Evolutionary conservation across 306 rosid species (phyloP).

Genomic region (Benincasa hispida): DNA sequence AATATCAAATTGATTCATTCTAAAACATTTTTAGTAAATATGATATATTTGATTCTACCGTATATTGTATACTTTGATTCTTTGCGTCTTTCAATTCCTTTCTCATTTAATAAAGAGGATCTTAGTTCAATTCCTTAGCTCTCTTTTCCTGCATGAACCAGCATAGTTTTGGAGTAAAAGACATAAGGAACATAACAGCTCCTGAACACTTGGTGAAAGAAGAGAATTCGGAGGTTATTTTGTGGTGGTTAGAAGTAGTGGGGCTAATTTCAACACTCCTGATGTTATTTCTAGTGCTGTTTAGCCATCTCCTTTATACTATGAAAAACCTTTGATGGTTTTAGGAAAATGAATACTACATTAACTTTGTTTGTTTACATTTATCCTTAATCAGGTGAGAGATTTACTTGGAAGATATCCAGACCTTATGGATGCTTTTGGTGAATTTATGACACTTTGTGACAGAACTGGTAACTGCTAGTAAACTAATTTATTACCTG

Average conservation of each 20-base stretch:
- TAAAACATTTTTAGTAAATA: neutral
- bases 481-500: neutral
- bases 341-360: neutral
- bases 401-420: conserved; percentile 84
- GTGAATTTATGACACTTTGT: conserved; percentile 79
- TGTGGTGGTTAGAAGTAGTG: neutral
- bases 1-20: neutral
- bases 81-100: neutral
- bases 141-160: neutral
- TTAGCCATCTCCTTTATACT: neutral
- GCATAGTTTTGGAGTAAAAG: neutral
- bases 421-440: conserved; percentile 85
- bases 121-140: neutral
- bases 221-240: neutral
- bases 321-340: neutral
- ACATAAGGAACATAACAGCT: neutral
- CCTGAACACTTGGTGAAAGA: neutral
- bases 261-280: neutral
- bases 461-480: conserved; percentile 66
- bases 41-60: neutral
- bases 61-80: neutral
- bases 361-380: conserved; percentile 5
- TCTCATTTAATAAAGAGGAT: neutral
- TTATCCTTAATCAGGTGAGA: conserved; percentile 46
- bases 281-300: neutral